Evolutionary conservation across 2,329 filamentous ascomycete species (phyloP), one percentile per base, ranked within the genome.

Genomic region (Claviceps spartinae): DNA sequence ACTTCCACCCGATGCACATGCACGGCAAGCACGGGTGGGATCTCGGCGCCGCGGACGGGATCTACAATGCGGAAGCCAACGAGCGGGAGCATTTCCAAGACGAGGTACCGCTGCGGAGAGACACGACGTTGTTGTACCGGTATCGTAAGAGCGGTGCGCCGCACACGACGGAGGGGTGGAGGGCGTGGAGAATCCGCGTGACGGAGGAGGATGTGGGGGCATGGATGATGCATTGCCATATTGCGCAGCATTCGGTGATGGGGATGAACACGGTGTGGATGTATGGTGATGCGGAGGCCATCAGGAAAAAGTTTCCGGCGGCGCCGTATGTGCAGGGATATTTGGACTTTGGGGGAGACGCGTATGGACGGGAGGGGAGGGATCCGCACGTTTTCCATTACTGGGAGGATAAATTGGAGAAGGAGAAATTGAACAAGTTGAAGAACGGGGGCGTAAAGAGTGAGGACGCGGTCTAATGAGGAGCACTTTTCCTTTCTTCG

Each of bases 181-280:
- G 80, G 20, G 79, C 72, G 0, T 83, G 79, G 81, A 67, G 81
- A 9, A 63, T 82, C 1, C 59, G 67, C 4, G 61, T 74, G 1
- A 61, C 67, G 13, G 41, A 54, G 30, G 45, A 54, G 0, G 79
- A 79, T 0, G 76, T 77, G 18, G 41, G 41, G 5, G 41, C 41
- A 3, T 82, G 77, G 77, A 76, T 82, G 76, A 67, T 82, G 55
- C 79, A 82, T 61, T 82, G 79, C 55, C 79, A 82, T 60, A 72
- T 76, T 16, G 56, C 77, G 48, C 72, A 74, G 51, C 79, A 82
- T 60, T 77, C 79, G 71, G 64, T 77, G 18, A 80, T 81, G 54
- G 56, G 73, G 58, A 64, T 66, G 70, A 50, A 57, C 37, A 61
- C 52, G 13, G 55, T 62, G 16, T 59, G 57, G 59, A 52, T 61